phyloP scores from a whole-genome alignment of 805 yeast species.

The Saturnispora sanitii region DNA sequence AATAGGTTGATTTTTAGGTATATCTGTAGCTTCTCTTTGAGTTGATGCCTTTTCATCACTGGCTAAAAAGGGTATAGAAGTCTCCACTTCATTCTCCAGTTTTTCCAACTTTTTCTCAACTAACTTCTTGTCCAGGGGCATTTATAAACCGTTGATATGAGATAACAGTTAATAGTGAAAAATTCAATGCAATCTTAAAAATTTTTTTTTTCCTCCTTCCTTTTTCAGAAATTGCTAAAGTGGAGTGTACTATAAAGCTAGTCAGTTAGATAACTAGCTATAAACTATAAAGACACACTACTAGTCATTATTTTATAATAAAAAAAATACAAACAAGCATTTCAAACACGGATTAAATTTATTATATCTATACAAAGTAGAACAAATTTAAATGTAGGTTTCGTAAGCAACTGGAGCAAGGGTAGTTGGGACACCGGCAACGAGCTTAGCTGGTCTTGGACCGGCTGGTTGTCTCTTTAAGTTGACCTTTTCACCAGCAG shows the following conservation, averaged over 20 bases:
- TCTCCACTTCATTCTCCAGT: conserved; percentile 39
- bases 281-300: no score
- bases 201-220: conserved; percentile 1
- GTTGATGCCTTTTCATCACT: conserved; percentile 65
- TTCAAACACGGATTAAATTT: not conserved
- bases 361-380: conserved; percentile 6
- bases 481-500: conserved; percentile 78
- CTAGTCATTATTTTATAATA: no score
- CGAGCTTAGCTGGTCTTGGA: conserved; percentile 90
- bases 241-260: no score
- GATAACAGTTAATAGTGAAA: not conserved
- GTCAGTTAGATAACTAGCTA: no score
- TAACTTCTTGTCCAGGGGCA: conserved; percentile 5
- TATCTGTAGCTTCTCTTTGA: conserved; percentile 27
- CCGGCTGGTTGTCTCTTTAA: conserved; percentile 97
- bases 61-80: conserved; percentile 51
- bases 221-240: no score
- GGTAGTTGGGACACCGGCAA: conserved; percentile 88
- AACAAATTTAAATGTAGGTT: conserved; percentile 73
- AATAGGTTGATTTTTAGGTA: conserved; percentile 23
- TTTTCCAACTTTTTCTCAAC: conserved; percentile 14
- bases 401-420: conserved; percentile 99
- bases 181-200: not conserved
- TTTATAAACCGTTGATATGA: not conserved
- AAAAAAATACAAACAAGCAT: no score